Conservation (phyloP, 2,329 filamentous ascomycete species). For the Penicillium sp. region DNA sequence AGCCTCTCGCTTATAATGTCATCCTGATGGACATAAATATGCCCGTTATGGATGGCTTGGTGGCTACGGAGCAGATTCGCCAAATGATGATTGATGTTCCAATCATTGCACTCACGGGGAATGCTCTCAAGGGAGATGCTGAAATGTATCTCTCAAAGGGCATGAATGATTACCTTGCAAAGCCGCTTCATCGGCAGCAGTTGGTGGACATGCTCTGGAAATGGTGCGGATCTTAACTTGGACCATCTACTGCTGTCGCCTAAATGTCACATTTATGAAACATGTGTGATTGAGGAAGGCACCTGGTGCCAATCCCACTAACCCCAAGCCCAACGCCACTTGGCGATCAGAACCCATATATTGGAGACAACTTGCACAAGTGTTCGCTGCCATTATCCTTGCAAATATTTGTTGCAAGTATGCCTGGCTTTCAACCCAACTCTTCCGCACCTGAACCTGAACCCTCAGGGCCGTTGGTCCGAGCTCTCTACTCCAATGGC, state of each 20-base stretch:
- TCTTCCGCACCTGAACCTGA: background rate
- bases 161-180: slow-evolving; percentile 59
- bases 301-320: background rate
- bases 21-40: slow-evolving; percentile 53
- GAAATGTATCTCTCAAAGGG: slow-evolving; percentile 56
- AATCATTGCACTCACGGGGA: slow-evolving; percentile 59
- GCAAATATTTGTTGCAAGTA: too few relatives aligned
- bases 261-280: background rate
- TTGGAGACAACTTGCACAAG: too few relatives aligned
- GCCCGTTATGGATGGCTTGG: slow-evolving; percentile 49
- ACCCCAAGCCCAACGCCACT: background rate
- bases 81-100: slow-evolving; percentile 42
- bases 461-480: background rate
- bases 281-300: background rate
- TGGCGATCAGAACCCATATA: background rate
- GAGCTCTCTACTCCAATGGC: background rate
- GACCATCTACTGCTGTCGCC: background rate
- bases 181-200: slow-evolving; percentile 54
- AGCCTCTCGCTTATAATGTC: slow-evolving; percentile 44
- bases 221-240: slow-evolving; percentile 32
- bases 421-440: too few relatives aligned
- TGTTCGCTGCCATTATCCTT: too few relatives aligned
- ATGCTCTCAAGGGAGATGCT: slow-evolving; percentile 57
- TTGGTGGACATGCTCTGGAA: slow-evolving; percentile 47
- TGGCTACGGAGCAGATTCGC: slow-evolving; percentile 47